Conservation (phyloP, 1,284 basidiomycete species). For the Mycosarcoma mackinlayi region DNA sequence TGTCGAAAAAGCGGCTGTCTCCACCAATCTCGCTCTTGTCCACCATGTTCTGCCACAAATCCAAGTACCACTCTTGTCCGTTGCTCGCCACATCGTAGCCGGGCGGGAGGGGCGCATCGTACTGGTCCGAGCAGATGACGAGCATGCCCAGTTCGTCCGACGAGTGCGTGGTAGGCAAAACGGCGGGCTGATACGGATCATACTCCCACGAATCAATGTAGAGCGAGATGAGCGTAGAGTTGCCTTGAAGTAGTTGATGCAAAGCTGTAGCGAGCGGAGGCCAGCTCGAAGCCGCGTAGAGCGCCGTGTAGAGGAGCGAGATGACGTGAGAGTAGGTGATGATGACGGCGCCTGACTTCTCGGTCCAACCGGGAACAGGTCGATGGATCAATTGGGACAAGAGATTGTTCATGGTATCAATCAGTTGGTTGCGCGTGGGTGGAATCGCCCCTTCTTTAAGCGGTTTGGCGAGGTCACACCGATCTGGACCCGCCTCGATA, state of each 20-base stretch:
- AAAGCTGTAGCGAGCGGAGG: slow-evolving; percentile 18
- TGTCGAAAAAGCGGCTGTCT: slow-evolving; percentile 36
- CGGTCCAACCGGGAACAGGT: slow-evolving; percentile 28
- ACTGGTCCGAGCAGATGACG: slow-evolving; percentile 48
- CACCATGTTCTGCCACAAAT: slow-evolving; percentile 35
- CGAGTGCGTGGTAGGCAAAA: neutral
- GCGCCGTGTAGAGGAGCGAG: slow-evolving; percentile 26
- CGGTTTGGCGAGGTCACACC: slow-evolving; percentile 33
- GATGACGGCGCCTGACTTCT: slow-evolving; percentile 21
- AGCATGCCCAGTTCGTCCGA: slow-evolving; percentile 32
- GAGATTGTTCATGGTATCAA: slow-evolving; percentile 17
- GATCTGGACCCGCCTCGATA: slow-evolving; percentile 29
- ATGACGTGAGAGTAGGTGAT: slow-evolving; percentile 37
- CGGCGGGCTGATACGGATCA: slow-evolving; percentile 32
- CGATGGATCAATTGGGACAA: slow-evolving; percentile 15
- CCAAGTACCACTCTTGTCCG: slow-evolving; percentile 31
- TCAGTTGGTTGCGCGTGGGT: slow-evolving; percentile 4
- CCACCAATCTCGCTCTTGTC: slow-evolving; percentile 35
- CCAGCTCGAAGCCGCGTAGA: slow-evolving; percentile 35
- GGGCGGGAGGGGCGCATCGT: slow-evolving; percentile 18
- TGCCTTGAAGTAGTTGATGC: slow-evolving; percentile 23
- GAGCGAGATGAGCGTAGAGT: slow-evolving; percentile 21
- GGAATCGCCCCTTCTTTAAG: neutral
- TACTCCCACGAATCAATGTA: slow-evolving; percentile 35
- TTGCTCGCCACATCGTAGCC: slow-evolving; percentile 13